Percentiles rank a stretch among this genome's conserved stretches.
Conservation (phyloP, 129 eudicot genomes). For the Flaveria linearis region DNA sequence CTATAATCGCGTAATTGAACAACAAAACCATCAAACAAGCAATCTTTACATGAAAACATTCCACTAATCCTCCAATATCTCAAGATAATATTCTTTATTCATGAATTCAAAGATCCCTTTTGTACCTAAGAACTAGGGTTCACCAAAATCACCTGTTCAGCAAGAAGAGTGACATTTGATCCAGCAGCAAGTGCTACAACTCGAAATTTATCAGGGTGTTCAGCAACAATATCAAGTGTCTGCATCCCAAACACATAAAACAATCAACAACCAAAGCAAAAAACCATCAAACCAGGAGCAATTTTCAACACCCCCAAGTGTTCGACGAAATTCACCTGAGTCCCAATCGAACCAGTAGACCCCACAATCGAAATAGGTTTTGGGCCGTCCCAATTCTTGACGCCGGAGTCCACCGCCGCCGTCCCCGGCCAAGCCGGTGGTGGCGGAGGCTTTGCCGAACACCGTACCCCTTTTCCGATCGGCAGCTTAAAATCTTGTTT, state of each 20-base stretch:
- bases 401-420: constrained; percentile 57
- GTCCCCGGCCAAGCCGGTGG: constrained; percentile 89
- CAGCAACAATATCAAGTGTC: constrained; percentile 96
- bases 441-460: constrained; percentile 65
- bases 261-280: background rate
- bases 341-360: constrained; percentile 91
- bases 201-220: constrained; percentile 85
- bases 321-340: constrained; percentile 58
- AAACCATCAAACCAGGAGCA: background rate
- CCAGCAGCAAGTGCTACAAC: constrained; percentile 99
- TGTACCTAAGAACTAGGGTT: background rate
- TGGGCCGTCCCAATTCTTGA: constrained; percentile 77
- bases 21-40: background rate
- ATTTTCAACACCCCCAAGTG: constrained; percentile 17
- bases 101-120: background rate
- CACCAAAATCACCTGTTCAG: constrained; percentile 76
- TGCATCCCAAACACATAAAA: constrained; percentile 35
- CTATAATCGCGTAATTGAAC: background rate
- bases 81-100: background rate
- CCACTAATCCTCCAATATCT: no score
- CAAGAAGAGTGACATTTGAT: constrained; percentile 95
- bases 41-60: background rate
- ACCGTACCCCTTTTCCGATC: constrained; percentile 52
- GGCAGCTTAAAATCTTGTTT: constrained; percentile 38
- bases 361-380: constrained; percentile 89